Percentiles rank a stretch among this genome's conserved stretches.
Evolutionary conservation across 2,329 filamentous ascomycete species (phyloP).

Genomic region (Aspergillus caelatus): DNA sequence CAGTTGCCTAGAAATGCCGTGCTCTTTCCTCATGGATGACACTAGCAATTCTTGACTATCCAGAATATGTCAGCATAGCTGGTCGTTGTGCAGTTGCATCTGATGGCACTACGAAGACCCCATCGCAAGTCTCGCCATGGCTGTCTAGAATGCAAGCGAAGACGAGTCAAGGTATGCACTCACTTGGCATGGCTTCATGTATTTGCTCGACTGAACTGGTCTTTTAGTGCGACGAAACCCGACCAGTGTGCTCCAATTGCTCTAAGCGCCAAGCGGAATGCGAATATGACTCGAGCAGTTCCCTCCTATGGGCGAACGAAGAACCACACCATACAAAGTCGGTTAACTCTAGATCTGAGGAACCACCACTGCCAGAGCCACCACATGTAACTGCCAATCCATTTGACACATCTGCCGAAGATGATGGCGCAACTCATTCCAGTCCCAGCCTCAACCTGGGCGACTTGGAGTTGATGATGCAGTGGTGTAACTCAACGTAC

Average conservation of each 20-base stretch:
- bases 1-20: neutral
- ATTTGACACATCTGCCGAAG: constrained; percentile 27
- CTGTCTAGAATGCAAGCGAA: constrained; percentile 38
- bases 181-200: neutral
- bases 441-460: constrained; percentile 43
- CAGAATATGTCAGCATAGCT: neutral
- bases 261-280: constrained; percentile 34
- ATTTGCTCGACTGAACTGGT: neutral
- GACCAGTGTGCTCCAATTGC: constrained; percentile 37
- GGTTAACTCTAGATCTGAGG: constrained; percentile 24
- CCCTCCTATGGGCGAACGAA: constrained; percentile 37
- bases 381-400: constrained; percentile 21
- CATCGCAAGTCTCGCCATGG: constrained; percentile 41
- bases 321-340: constrained; percentile 21
- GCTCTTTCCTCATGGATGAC: neutral
- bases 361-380: constrained; percentile 18
- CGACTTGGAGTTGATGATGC: constrained; percentile 48
- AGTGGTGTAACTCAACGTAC: constrained; percentile 42
- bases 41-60: neutral
- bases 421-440: constrained; percentile 19
- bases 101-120: constrained; percentile 37
- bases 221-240: constrained; percentile 35
- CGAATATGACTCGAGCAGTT: constrained; percentile 35
- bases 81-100: neutral
- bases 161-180: constrained; percentile 36